Conservation (phyloP, 495 filamentous ascomycete genomes). For the Lasiosphaeria miniovina region DNA sequence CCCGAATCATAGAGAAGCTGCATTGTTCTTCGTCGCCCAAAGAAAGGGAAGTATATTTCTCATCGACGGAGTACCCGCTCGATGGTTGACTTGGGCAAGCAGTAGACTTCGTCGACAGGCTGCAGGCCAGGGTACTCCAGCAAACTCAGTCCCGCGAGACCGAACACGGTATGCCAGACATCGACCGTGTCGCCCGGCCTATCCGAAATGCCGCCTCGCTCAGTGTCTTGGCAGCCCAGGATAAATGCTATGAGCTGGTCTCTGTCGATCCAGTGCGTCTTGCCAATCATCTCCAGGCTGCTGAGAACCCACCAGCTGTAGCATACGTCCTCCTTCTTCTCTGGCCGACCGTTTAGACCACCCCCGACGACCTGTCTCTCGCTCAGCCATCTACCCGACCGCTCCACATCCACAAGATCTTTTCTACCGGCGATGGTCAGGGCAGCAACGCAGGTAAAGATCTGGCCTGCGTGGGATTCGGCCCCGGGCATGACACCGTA, state of each 20-base stretch:
- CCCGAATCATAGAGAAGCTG: not conserved
- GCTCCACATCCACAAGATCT: conserved; percentile 79
- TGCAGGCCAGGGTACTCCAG: conserved; percentile 69
- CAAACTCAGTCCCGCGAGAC: conserved; percentile 82
- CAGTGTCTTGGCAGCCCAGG: conserved; percentile 79
- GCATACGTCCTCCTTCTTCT: conserved; percentile 95
- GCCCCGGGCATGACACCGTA: conserved; percentile 86
- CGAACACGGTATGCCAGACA: conserved; percentile 94
- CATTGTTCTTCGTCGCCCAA: not conserved
- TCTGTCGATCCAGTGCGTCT: conserved; percentile 86
- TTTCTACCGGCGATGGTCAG: conserved; percentile 77
- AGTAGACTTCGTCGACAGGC: conserved; percentile 85
- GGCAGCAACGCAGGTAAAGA: conserved; percentile 91
- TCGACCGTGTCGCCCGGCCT: conserved; percentile 92
- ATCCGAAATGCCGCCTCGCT: conserved; percentile 83
- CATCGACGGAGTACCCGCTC: conserved; percentile 48
- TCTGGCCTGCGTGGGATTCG: conserved; percentile 89
- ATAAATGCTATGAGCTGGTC: conserved; percentile 77
- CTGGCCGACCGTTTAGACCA: conserved; percentile 88
- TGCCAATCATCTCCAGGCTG: conserved; percentile 84
- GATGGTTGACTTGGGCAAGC: conserved; percentile 69
- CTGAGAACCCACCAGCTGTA: conserved; percentile 98
- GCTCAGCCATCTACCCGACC: conserved; percentile 84
- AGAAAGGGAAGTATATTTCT: conserved; percentile 12
- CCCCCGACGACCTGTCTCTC: conserved; percentile 85